Evolutionary conservation across 1,284 basidiomycete species (phyloP).

Genomic region (Anthracocystis panici-leucophaei): DNA sequence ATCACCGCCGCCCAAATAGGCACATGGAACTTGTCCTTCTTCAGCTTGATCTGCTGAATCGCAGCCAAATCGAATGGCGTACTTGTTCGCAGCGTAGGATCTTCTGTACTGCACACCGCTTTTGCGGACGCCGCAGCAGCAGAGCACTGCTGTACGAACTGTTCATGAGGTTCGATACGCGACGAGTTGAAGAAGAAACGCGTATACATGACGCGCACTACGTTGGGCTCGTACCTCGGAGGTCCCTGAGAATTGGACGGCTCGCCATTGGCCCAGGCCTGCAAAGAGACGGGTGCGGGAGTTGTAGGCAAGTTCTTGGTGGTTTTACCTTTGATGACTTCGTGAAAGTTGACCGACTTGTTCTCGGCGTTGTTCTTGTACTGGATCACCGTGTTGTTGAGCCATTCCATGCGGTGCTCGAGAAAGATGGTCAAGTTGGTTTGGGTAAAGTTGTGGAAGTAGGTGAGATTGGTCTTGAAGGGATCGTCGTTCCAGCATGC

Average conservation of each 20-base stretch:
- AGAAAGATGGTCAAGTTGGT: slow-evolving; percentile 32
- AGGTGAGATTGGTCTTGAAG: slow-evolving; percentile 40
- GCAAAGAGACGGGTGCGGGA: slow-evolving; percentile 50
- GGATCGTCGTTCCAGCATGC: slow-evolving; percentile 42
- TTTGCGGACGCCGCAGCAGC: slow-evolving; percentile 23
- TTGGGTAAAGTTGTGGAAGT: slow-evolving; percentile 49
- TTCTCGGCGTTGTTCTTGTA: slow-evolving; percentile 52
- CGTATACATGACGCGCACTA: slow-evolving; percentile 55
- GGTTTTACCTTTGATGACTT: slow-evolving; percentile 33
- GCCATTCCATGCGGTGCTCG: slow-evolving; percentile 63
- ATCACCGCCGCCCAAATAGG: slow-evolving; percentile 49
- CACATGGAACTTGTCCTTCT: slow-evolving; percentile 29
- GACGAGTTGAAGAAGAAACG: slow-evolving; percentile 66
- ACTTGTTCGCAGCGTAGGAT: slow-evolving; percentile 46
- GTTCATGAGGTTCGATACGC: slow-evolving; percentile 32
- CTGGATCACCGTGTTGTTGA: slow-evolving; percentile 44
- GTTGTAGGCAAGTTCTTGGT: slow-evolving; percentile 53
- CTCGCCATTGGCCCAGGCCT: slow-evolving; percentile 57
- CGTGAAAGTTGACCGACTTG: slow-evolving; percentile 32
- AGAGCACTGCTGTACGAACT: slow-evolving; percentile 49
- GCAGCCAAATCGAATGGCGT: slow-evolving; percentile 47
- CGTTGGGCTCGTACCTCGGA: slow-evolving; percentile 38
- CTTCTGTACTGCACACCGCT: slow-evolving; percentile 57
- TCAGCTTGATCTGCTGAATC: slow-evolving; percentile 15
- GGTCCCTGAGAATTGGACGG: slow-evolving; percentile 48